Evolutionary conservation across 2,329 filamentous ascomycete genomes (phyloP).

Genomic region (Phyllosticta ampelicida): DNA sequence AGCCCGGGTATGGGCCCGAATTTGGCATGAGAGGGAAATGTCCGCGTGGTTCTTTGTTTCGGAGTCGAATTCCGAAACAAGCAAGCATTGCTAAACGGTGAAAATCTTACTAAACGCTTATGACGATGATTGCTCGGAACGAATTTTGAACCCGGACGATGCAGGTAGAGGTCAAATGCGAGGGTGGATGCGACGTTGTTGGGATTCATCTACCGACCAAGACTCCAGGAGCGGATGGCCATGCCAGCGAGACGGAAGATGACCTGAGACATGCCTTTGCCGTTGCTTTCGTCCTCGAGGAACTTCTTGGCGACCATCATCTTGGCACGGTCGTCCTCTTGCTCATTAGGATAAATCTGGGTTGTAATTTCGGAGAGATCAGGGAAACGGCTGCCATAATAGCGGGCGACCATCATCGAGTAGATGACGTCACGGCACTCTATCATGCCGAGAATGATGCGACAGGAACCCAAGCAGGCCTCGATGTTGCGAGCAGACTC

Average conservation of each 20-base stretch:
- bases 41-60: background rate
- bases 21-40: background rate
- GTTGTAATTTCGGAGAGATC: conserved; percentile 32
- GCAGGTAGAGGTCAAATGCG: background rate
- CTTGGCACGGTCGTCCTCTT: conserved; percentile 31
- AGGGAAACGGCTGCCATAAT: conserved; percentile 52
- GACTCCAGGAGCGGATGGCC: conserved; percentile 34
- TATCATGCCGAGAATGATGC: conserved; percentile 61
- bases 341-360: conserved; percentile 19
- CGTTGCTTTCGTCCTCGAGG: conserved; percentile 35
- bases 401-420: conserved; percentile 70
- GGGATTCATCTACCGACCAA: conserved; percentile 1
- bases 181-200: background rate
- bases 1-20: background rate
- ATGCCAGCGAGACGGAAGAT: conserved; percentile 39
- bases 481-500: conserved; percentile 50
- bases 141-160: background rate
- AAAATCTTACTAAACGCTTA: background rate
- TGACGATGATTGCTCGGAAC: background rate
- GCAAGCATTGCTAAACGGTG: background rate
- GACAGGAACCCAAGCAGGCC: conserved; percentile 52
- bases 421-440: conserved; percentile 89
- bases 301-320: conserved; percentile 39
- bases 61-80: background rate
- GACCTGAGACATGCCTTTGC: conserved; percentile 35